Evolutionary conservation across 148 eudicot species (phyloP), one percentile per base, ranked within the genome.

Genomic region (Cornus suecica): DNA sequence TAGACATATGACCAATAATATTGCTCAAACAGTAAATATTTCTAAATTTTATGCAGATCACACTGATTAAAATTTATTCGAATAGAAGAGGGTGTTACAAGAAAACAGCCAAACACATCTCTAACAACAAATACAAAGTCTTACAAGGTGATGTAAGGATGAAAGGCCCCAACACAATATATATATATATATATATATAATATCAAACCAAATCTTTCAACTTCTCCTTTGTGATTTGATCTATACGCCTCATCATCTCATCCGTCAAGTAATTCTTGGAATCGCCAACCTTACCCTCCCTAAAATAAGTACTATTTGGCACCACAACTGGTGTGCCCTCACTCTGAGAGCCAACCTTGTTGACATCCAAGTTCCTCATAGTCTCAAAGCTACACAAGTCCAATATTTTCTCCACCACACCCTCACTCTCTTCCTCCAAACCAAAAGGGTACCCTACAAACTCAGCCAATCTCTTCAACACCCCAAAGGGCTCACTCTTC

Each of bases 381-480:
- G 0, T 48, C 54, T 48, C 54, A 48, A 48, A 48, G 20, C 54
- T 48, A 16, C 54, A 48, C 54, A 48, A 13, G 1, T 48, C 54
- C 15, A 48, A 5, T 48, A 48, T 48, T 48, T 48, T 48, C 2
- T 18, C 20, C 15, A 71, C 22, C 18, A 58, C 77, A 13, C 78
- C 81, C 0, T 34, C 22, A 13, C 42, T 45, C 73, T 81, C 80
- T 37, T 81, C 80, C 34, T 73, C 63, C 10, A 16, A 22, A 0
- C 78, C 16, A 34, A 81, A 81, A 26, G 84, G 69, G 9, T 10
- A 23, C 14, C 80, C 84, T n/a, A 77, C n/a, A 31, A 81, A 73
- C 14, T 74, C 65, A 0, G 75, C 75, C 66, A 78, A 66, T 61
- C 54, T 72, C 34, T 78, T 78, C 42, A 30, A 27, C 16, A 18